A percentile compares a stretch with the other conserved stretches of the same genome.
Conservation (phyloP, 306 rosid species). For the Ochetophila trinervis region DNA sequence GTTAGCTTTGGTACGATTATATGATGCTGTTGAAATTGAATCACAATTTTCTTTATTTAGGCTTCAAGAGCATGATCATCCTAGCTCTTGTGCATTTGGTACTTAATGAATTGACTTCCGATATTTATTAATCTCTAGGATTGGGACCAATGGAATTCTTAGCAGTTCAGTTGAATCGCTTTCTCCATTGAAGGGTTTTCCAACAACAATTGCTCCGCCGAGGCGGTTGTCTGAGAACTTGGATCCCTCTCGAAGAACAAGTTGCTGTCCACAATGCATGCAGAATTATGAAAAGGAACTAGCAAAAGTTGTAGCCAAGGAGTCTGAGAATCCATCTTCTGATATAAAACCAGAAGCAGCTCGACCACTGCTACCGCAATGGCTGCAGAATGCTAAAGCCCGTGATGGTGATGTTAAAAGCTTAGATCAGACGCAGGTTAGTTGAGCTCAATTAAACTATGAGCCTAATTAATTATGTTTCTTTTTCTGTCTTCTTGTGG, state of each 20-base stretch:
- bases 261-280: conserved; percentile 67
- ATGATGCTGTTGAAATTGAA: not conserved
- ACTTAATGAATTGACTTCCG: conserved; percentile 20
- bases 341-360: conserved; percentile 49
- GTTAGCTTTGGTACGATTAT: too few relatives aligned
- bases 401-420: conserved; percentile 39
- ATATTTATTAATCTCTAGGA: conserved; percentile 43
- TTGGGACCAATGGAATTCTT: conserved; percentile 74
- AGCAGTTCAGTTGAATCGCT: conserved; percentile 71
- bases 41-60: not conserved
- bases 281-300: conserved; percentile 57
- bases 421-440: conserved; percentile 54
- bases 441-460: conserved; percentile 19
- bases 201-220: conserved; percentile 38
- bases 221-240: conserved; percentile 49
- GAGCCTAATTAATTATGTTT: not conserved
- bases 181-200: conserved; percentile 63
- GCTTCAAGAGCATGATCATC: conserved; percentile 17
- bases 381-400: conserved; percentile 81
- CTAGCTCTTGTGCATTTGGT: conserved; percentile 11
- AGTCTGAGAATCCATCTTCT: conserved; percentile 54
- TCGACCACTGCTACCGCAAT: conserved; percentile 61
- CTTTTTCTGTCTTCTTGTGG: not conserved
- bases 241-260: conserved; percentile 47
- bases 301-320: conserved; percentile 46